These are phyloP conservation scores for Penicillium sp. DNA, from an alignment of 2,329 filamentous ascomycete genomes.

Conservation along the genomic window DNA sequence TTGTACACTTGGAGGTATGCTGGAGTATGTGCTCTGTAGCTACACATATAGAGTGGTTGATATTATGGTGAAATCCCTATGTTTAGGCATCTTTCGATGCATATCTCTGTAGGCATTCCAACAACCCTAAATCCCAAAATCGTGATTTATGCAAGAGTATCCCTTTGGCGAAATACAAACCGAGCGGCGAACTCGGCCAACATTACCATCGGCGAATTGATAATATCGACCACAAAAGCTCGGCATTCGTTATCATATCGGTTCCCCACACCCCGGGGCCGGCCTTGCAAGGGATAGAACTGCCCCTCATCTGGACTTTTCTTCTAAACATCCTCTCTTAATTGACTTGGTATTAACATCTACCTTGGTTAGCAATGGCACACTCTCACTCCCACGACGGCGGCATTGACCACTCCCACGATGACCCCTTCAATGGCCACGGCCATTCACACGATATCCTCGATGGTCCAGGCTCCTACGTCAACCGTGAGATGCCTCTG, in stretches of 20 bases:
- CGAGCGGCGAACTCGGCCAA: slow-evolving; percentile 18
- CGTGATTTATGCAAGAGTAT: not conserved
- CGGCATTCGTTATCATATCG: slow-evolving; percentile 19
- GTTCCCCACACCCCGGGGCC: slow-evolving; percentile 16
- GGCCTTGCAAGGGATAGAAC: not conserved
- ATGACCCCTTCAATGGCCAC: slow-evolving; percentile 60
- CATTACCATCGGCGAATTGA: slow-evolving; percentile 15
- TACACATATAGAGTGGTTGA: not conserved
- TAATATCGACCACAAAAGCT: slow-evolving; percentile 5
- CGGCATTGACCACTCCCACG: slow-evolving; percentile 49
- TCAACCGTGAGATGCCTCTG: slow-evolving; percentile 89
- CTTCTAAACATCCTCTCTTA: not conserved
- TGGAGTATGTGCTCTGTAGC: not conserved
- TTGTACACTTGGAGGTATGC: not conserved
- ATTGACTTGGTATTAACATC: not conserved
- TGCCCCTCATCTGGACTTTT: slow-evolving; percentile 17
- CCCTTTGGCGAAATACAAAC: not conserved
- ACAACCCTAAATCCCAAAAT: not conserved
- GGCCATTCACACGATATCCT: slow-evolving; percentile 96
- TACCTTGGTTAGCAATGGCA: slow-evolving; percentile 24
- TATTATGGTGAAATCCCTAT: not conserved
- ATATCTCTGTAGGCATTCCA: not conserved
- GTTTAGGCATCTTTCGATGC: not conserved
- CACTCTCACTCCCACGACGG: slow-evolving; percentile 43
- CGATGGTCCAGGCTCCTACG: slow-evolving; percentile 84